phyloP scores from a whole-genome alignment of 2,329 filamentous ascomycete species.

The Claviceps sp. region DNA sequence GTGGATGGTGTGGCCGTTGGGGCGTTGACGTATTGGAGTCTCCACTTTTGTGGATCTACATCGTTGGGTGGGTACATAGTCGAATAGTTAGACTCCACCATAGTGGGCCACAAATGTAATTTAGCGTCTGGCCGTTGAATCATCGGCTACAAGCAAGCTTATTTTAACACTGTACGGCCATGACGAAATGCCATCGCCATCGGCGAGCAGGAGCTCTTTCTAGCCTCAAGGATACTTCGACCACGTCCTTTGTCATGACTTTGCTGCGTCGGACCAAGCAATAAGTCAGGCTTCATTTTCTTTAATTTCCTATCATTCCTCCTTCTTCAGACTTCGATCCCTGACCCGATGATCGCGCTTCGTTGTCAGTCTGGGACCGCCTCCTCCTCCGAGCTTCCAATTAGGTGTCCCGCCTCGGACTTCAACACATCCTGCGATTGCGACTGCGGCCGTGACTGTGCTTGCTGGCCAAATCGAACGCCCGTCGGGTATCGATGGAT shows the following conservation, averaged over 20 bases:
- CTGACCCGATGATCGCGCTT: constrained; percentile 2
- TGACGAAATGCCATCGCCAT: background rate
- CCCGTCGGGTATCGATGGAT: constrained; percentile 3
- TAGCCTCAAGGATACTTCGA: background rate
- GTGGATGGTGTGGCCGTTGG: too few species aligned
- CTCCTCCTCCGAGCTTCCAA: background rate
- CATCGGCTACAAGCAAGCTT: background rate
- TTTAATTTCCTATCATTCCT: background rate
- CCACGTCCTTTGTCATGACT: background rate
- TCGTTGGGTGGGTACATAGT: too few species aligned
- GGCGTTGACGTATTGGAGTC: too few species aligned
- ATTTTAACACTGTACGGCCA: background rate
- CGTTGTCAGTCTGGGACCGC: background rate
- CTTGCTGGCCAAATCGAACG: constrained; percentile 3
- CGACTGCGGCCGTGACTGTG: constrained; percentile 1
- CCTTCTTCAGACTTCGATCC: background rate
- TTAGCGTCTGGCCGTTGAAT: background rate
- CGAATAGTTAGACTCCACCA: too few species aligned
- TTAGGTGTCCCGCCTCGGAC: background rate
- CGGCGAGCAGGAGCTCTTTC: background rate
- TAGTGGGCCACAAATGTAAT: background rate
- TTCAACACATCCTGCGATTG: background rate
- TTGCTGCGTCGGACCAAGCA: background rate
- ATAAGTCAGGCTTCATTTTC: background rate
- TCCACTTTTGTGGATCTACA: too few species aligned